Evolutionary conservation across 805 yeast species (phyloP), one percentile per base, ranked within the genome.

Genomic region (Yamadazyma takamatsuzukensis): DNA sequence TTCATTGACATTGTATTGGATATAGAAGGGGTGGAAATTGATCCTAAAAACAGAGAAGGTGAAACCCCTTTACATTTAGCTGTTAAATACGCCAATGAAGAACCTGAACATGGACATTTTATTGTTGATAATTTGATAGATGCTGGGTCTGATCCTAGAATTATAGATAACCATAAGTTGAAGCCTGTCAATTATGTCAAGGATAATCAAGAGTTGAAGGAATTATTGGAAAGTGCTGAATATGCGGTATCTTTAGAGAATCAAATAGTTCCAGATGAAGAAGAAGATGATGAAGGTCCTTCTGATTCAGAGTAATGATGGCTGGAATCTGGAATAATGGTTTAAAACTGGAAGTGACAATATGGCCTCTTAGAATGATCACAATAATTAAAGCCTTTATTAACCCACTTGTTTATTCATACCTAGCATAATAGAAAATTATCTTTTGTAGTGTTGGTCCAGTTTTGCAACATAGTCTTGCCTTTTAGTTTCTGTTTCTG

Each of bases 61-160:
- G 89, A 85, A 43, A 86, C 97, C 1, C 97, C 98, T 10, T 70
- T 93, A 42, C 97, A 90, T 58, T 62, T 74, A 40, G 94, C 96
- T 4, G 95, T 81, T 9, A 74, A 73, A 40, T 90, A 83, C 55
- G 70, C 89, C 10, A 65, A 68, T 28, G 79, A 77, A 16, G 96
- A 90, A 51, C 85, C 93, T 0, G 96, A 85, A 39, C 88, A 83
- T 56, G 96, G 95, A 1, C 63, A 70, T 15, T 85, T 80, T 45
- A 68, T 88, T 21, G 76, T 80, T 9, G 95, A 85, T 49, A 83
- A 81, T 53, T 71, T 93, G 41, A 64, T 93, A 25, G 96, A 89
- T 49, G 95, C 94, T 18, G 97, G 98, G 3, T 80, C 93, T 2
- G 93, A 89, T 58, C 85, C 94, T 2, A 68, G 62, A 30, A 50